Conservation (phyloP, 176 grass and related monocot species). For the Oryza meridionalis region DNA sequence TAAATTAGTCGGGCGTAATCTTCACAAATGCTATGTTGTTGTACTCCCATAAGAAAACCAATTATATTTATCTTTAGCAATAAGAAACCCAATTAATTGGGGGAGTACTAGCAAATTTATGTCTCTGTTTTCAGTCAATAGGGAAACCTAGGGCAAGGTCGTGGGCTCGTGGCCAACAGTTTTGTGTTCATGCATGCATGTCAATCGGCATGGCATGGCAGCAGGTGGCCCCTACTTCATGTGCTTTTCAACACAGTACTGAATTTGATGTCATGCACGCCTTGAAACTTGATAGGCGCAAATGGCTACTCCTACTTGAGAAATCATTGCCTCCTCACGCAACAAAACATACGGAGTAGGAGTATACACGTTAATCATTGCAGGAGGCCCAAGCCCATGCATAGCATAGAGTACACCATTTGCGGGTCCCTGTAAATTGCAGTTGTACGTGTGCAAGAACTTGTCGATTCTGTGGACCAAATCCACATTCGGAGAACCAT, state of each 20-base stretch:
- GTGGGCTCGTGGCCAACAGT: slow-evolving; percentile 40
- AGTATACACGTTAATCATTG: slow-evolving; percentile 39
- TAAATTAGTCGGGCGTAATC: not conserved
- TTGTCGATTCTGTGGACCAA: not conserved
- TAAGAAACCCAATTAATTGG: no score
- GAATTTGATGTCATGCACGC: slow-evolving; percentile 47
- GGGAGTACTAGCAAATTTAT: not conserved
- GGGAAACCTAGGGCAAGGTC: not conserved
- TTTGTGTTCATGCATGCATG: slow-evolving; percentile 33
- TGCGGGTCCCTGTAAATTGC: slow-evolving; percentile 1
- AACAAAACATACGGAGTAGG: not conserved
- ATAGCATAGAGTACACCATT: not conserved
- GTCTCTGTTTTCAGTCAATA: no score
- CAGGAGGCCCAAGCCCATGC: not conserved
- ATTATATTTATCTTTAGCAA: no score
- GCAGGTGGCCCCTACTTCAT: slow-evolving; percentile 28
- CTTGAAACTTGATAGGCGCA: slow-evolving; percentile 33
- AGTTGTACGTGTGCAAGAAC: slow-evolving; percentile 29
- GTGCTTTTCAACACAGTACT: slow-evolving; percentile 50
- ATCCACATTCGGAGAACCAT: not conserved
- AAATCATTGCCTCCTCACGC: slow-evolving; percentile 38
- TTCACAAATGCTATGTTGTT: not conserved
- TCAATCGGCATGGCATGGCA: not conserved
- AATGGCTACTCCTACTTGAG: slow-evolving; percentile 4
- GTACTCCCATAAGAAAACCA: no score